Base-by-base conservation (phyloP, 352 stramenopile genomes). In the Globisporangium echinulatum region DNA sequence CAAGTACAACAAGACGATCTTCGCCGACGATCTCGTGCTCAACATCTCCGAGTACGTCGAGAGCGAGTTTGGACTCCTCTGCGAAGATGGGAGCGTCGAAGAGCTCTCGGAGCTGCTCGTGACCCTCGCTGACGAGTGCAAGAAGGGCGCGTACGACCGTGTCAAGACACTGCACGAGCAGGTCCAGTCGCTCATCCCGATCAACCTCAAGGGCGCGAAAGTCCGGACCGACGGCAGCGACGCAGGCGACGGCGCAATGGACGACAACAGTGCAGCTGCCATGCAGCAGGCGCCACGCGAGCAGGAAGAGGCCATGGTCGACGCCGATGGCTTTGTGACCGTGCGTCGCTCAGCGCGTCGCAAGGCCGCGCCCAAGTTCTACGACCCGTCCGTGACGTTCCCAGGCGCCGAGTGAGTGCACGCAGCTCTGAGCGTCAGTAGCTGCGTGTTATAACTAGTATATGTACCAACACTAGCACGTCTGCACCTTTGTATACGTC, bases 131-230 rank as follows among this genome's bases (percentile, higher is more conserved):
- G 79, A 90, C 37, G 85, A 92, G 65, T 91, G 80, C 77, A 94
- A 94, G 67, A 70, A 72, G 7, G 77, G 79, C n/a, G 53, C 88
- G 53, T 91, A 90, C 63, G 63, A 74, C 56, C 78, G 80, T 53
- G 79, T 94, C 13, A 73, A 80, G 49, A 64, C 56, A 47, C 73
- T 93, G 64, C 77, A 90, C 64, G 83, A 90, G 2, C 78, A 93
- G 62, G 69, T 89, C 13, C 75, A 83, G 46, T 74, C 73, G 58
- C 72, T 90, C 46, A 80, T 91, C 56, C 78, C 84, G 25, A 94
- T 94, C 52, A 72, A 94, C 67, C 66, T 94, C 48, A 94, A 94
- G 66, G 67, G 71, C 40, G 73, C 82, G 56, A 94, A 94, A 68
- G 42, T 88, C 25, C 79, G 75, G 52, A 58, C 77, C 13, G 76